Conservation (phyloP, 2,329 filamentous ascomycete genomes). For the Orbilia ellipsospora region DNA sequence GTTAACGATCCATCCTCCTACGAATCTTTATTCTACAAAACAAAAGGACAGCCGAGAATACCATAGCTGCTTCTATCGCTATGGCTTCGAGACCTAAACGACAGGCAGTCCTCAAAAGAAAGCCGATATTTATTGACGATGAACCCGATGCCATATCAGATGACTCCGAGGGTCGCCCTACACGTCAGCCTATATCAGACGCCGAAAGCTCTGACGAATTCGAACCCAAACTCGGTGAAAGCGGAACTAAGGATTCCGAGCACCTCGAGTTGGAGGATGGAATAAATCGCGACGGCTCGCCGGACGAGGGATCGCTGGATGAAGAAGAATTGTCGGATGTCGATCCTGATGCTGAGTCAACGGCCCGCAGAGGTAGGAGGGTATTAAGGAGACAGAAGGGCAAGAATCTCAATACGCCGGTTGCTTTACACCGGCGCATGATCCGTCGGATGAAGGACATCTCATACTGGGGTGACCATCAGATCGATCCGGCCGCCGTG, state of each 20-base stretch:
- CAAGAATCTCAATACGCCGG: constrained; percentile 34
- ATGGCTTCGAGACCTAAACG: constrained; percentile 28
- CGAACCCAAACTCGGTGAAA: constrained; percentile 22
- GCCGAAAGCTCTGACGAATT: constrained; percentile 23
- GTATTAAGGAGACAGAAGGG: neutral
- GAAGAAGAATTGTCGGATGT: constrained; percentile 31
- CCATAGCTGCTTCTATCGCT: neutral
- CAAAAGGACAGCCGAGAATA: neutral
- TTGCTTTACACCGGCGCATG: constrained; percentile 48
- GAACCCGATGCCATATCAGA: constrained; percentile 25
- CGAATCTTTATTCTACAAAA: neutral
- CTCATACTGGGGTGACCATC: constrained; percentile 51
- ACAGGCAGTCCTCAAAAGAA: constrained; percentile 27
- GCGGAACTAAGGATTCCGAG: constrained; percentile 30
- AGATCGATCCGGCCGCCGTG: constrained; percentile 29
- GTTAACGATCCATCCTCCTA: neutral
- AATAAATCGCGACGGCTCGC: constrained; percentile 17
- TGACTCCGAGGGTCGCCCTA: constrained; percentile 1
- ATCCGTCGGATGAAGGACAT: constrained; percentile 51
- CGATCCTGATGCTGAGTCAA: constrained; percentile 12
- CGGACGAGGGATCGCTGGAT: constrained; percentile 24
- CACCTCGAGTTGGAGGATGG: constrained; percentile 9
- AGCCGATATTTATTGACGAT: constrained; percentile 19
- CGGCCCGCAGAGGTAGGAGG: neutral
- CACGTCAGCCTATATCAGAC: constrained; percentile 4